Percentiles rank a stretch among this genome's conserved stretches.
phyloP scores from a whole-genome alignment of 345 rosid species.

The Firmiana major region DNA sequence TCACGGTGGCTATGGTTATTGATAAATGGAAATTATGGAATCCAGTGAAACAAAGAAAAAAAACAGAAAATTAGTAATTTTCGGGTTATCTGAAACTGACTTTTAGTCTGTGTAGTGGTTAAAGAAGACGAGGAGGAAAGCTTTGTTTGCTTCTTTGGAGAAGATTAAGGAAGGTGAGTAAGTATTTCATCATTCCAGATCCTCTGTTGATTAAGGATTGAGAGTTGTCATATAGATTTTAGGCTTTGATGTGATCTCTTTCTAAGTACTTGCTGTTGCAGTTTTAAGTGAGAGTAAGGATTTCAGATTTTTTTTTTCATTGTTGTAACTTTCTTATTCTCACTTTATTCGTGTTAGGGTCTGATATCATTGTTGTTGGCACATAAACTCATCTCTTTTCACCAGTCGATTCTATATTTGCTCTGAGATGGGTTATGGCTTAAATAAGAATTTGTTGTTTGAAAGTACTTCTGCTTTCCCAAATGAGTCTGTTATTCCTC shows the following conservation, averaged over 20 bases:
- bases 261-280: not conserved
- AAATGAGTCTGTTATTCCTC: slow-evolving; percentile 51
- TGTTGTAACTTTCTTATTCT: slow-evolving; percentile 1
- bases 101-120: slow-evolving; percentile 57
- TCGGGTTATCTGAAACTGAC: not conserved
- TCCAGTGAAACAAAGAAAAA: not conserved
- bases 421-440: slow-evolving; percentile 60
- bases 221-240: not conserved
- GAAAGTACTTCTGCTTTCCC: slow-evolving; percentile 35
- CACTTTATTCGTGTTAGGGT: slow-evolving; percentile 49
- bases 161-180: slow-evolving; percentile 83
- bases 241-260: not conserved
- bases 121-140: slow-evolving; percentile 80
- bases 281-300: not conserved
- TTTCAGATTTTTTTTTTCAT: not conserved
- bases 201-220: not conserved
- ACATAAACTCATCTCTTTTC: slow-evolving; percentile 85
- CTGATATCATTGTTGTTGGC: slow-evolving; percentile 86
- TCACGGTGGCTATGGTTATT: not conserved
- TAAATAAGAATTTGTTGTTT: slow-evolving; percentile 28
- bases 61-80: not conserved
- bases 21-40: not conserved
- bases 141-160: slow-evolving; percentile 77
- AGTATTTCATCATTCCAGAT: not conserved
- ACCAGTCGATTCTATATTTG: slow-evolving; percentile 75